Evolutionary conservation across 2,329 filamentous ascomycete genomes (phyloP).

Genomic region (Penicillium sp.): DNA sequence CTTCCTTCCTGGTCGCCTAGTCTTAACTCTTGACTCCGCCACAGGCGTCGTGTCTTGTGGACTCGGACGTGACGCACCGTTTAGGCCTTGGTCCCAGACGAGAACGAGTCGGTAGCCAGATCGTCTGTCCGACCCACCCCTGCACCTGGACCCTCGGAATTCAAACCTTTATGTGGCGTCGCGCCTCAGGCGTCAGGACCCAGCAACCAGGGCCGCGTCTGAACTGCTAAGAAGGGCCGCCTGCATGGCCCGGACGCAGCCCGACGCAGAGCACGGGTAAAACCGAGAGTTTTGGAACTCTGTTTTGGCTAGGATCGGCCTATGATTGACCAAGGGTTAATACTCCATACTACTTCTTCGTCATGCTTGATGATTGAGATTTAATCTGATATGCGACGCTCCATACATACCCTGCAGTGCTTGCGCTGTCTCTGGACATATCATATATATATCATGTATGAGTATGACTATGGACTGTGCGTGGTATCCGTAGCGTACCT

Average conservation of each 20-base stretch:
- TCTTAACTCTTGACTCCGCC: conserved; percentile 8
- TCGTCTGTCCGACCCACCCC: conserved; percentile 14
- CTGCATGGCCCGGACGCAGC: conserved; percentile 18
- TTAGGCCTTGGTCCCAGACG: conserved; percentile 7
- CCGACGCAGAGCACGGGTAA: conserved; percentile 20
- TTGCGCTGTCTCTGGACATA: neutral
- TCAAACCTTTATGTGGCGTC: conserved; percentile 16
- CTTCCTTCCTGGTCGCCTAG: too few relatives aligned
- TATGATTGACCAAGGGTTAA: neutral
- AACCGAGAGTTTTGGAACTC: conserved; percentile 16
- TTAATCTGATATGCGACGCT: neutral
- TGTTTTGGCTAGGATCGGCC: neutral
- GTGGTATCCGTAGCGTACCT: too few relatives aligned
- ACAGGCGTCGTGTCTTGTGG: conserved; percentile 6
- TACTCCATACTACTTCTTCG: neutral
- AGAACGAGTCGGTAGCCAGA: conserved; percentile 7
- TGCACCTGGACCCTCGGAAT: conserved; percentile 14
- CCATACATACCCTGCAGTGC: too few relatives aligned
- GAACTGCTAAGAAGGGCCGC: conserved; percentile 13
- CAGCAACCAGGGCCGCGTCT: neutral
- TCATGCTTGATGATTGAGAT: neutral
- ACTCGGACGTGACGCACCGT: neutral
- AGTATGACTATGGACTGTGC: neutral
- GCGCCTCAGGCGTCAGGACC: conserved; percentile 20
- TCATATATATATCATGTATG: neutral